Evolutionary conservation across 2,329 filamentous ascomycete species (phyloP).

Genomic region (Amauroascus verrucosus): DNA sequence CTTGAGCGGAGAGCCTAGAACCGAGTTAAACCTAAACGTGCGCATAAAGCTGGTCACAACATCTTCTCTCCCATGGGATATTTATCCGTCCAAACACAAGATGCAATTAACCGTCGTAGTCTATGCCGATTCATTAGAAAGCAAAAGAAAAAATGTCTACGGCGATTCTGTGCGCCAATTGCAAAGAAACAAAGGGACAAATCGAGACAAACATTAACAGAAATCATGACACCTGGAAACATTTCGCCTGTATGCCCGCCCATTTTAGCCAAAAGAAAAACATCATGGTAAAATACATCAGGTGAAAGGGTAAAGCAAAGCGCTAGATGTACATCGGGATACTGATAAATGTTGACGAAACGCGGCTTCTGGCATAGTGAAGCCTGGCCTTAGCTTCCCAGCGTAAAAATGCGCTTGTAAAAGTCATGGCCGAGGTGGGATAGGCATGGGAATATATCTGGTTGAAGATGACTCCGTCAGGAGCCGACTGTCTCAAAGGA

Average conservation of each 20-base stretch:
- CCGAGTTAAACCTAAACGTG: not conserved
- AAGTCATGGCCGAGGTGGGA: not conserved
- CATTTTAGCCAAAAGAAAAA: not conserved
- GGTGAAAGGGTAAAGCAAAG: not conserved
- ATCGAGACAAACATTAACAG: not conserved
- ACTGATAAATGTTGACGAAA: not conserved
- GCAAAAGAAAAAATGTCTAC: not conserved
- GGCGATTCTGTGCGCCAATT: not conserved
- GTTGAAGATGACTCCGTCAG: not conserved
- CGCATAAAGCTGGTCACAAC: not conserved
- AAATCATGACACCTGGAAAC: not conserved
- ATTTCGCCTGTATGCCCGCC: constrained; percentile 3
- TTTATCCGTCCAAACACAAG: not conserved
- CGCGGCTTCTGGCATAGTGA: not conserved
- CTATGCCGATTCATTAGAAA: constrained; percentile 1
- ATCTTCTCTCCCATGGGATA: not conserved
- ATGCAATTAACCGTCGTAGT: not conserved
- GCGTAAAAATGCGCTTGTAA: too few species aligned
- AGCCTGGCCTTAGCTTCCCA: too few species aligned
- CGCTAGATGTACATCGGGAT: not conserved
- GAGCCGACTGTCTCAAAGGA: not conserved
- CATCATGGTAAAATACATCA: constrained; percentile 2
- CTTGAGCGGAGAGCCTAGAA: not conserved
- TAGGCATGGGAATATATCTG: not conserved
- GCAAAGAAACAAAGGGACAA: not conserved